Evolutionary conservation across 352 stramenopile genomes (phyloP).

Genomic region (Phytopythium litorale): DNA sequence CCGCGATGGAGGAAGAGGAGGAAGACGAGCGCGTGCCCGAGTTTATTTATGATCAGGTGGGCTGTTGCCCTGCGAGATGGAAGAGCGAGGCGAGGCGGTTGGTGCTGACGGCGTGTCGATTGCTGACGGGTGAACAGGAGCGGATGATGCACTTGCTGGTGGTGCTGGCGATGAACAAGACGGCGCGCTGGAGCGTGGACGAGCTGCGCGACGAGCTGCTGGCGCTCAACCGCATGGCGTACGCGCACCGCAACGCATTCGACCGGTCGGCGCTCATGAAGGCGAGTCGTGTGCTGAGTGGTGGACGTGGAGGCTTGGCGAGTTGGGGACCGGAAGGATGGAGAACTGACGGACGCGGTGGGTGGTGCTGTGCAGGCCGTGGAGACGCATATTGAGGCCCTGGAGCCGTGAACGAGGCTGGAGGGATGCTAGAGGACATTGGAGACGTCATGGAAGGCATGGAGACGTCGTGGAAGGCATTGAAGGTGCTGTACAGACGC

Average conservation of each 20-base stretch:
- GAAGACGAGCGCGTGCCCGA: slow-evolving; percentile 20
- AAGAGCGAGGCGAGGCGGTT: background rate
- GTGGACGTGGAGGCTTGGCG: background rate
- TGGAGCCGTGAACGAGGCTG: slow-evolving; percentile 11
- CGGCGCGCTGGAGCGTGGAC: slow-evolving; percentile 62
- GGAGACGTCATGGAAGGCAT: no score
- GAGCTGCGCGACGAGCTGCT: slow-evolving; percentile 69
- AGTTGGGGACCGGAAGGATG: background rate
- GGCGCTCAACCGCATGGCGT: slow-evolving; percentile 66
- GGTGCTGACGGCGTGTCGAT: slow-evolving; percentile 3
- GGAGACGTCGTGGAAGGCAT: no score
- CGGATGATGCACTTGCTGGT: slow-evolving; percentile 48
- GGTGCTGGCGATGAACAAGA: slow-evolving; percentile 52
- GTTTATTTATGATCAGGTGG: slow-evolving; percentile 87
- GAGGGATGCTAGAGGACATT: no score
- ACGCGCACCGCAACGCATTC: slow-evolving; percentile 52
- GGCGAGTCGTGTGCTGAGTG: slow-evolving; percentile 19
- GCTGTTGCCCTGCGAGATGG: background rate
- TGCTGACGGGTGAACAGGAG: slow-evolving; percentile 19
- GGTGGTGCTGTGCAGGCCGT: slow-evolving; percentile 14
- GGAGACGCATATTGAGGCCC: slow-evolving; percentile 19
- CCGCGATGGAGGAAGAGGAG: slow-evolving; percentile 18
- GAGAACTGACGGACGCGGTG: background rate
- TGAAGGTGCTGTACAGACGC: no score
- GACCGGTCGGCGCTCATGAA: slow-evolving; percentile 68